Evolutionary conservation across 441 rosid genomes (phyloP), one percentile per base, ranked within the genome.

Genomic region (Arabidopsis hybrid): DNA sequence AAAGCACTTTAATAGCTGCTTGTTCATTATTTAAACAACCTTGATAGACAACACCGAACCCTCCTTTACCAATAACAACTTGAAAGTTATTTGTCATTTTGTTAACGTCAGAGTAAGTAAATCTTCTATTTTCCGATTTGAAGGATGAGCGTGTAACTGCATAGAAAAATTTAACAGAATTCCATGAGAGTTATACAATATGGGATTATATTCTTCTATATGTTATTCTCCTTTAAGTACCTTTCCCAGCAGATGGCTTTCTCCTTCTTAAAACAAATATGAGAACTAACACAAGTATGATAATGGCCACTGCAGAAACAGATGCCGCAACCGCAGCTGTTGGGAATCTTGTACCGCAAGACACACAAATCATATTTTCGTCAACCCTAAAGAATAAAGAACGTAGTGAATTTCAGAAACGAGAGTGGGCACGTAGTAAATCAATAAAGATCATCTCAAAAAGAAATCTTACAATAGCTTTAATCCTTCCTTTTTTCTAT

Each of bases 1-100:
- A 83, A 1, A 86, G 83, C 39, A 82, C 32, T 61, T 86, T 84
- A 0, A 86, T 85, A 0, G 86, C 85, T 12, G 82, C 88, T 79
- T 75, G 62, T 36, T 72, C 46, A 60, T 82, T 75, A 29, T 67
- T 66, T 12, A 82, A 53, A 0, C 14, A 46, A 14, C 88, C 89
- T 0, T 60, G 67, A 52, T 42, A 84, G 26, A 86, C 90, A 60
- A 73, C 69, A 36, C 82, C 90, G 4, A 83, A 85, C 2, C 87
- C 87, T 34, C 90, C 87, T 69, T 79, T 76, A 26, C 88, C 87
- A 14, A 86, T 71, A 8, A 47, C 76, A 12, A 9, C 72, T 67
- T 46, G 8, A n/a, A 83, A 83, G 49, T 85, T 75, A 14, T 60
- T 35, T 14, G 87, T 85, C 35, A 84, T 76, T 1, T 40, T 73